A percentile compares a stretch with the other conserved stretches of the same genome.
phyloP scores from a whole-genome alignment of 768 basidiomycete genomes.

The Leucocoprinus sp. region DNA sequence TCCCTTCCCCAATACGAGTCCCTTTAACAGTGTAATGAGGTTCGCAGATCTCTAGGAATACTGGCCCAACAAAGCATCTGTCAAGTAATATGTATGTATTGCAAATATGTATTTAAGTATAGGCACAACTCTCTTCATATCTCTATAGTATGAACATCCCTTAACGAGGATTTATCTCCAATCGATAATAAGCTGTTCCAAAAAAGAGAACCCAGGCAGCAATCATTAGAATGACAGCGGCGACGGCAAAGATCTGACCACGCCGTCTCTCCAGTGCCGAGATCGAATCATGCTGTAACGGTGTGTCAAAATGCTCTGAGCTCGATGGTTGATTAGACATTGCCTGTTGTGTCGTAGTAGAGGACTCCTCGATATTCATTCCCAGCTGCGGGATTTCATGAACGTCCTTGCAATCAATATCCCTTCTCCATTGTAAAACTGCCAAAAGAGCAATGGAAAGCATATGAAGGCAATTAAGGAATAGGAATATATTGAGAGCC shows the following conservation, averaged over 20 bases:
- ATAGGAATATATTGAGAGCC: conserved; percentile 49
- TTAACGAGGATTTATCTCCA: conserved; percentile 32
- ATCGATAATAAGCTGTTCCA: conserved; percentile 47
- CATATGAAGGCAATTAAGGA: conserved; percentile 51
- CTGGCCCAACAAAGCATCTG: too few species aligned
- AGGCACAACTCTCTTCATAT: too few species aligned
- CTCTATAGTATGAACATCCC: too few species aligned
- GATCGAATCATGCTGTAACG: neutral
- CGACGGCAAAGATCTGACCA: conserved; percentile 40
- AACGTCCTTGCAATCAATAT: neutral
- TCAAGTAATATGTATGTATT: too few species aligned
- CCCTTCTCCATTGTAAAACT: conserved; percentile 37
- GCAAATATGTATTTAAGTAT: too few species aligned
- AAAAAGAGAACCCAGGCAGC: conserved; percentile 60
- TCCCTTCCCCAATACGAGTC: too few species aligned
- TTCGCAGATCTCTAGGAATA: too few species aligned
- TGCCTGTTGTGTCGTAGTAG: too few species aligned
- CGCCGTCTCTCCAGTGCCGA: conserved; percentile 29
- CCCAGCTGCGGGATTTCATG: neutral
- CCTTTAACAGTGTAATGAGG: too few species aligned
- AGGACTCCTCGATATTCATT: too few species aligned
- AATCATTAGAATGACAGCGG: conserved; percentile 35
- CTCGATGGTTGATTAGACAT: neutral
- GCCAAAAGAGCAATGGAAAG: conserved; percentile 41
- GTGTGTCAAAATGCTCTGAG: neutral